Base-by-base conservation (phyloP, 371 early-diverging fungal species). In the Cladochytrium tenue region DNA sequence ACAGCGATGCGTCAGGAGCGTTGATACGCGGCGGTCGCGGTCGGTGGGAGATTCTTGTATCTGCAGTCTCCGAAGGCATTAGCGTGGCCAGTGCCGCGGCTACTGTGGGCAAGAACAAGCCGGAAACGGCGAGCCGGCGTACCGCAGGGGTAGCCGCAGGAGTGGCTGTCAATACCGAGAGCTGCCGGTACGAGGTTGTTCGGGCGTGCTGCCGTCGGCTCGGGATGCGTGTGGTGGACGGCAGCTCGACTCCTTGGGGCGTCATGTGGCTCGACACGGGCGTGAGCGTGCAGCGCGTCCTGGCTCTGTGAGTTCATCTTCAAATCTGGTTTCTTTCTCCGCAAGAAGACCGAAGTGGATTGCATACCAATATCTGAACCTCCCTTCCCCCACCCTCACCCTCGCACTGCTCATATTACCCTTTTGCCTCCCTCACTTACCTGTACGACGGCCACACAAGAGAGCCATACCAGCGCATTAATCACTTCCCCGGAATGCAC, bases 401-500 rank as follows among this genome's bases (percentile, higher is more conserved):
- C 15, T 53, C n/a, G 7, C 32, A 5, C 10, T 3, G 10, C 50
- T 34, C 17, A 7, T 58, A 25, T 10, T 32, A n/a, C 27, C 58
- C 58, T 3, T n/a, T n/a, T n/a, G n/a, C n/a, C n/a, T n/a, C n/a
- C n/a, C n/a, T n/a, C n/a, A n/a, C n/a, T n/a, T n/a, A n/a, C n/a
- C n/a, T n/a, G n/a, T n/a, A 15, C 55, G n/a, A 56, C 26, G 2
- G 10, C 53, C 13, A 53, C 32, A 15, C 23, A n/a, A 79, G 80
- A 75, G 59, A 77, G 43, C 73, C 77, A 26, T 73, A 74, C 53
- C 80, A 79, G 33, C 74, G 69, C 43, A 82, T 84, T 67, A 84
- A 84, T 60, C 85, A 84, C 63, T 84, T 84, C 53, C 85, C 85
- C 1, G 85, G 83, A 3, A 85, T 85, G 85, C 77, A 81, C 53